Evolutionary conservation across 164 flowering plant species (phyloP), one percentile per base, ranked within the genome.

Genomic region (Malania oleifera): DNA sequence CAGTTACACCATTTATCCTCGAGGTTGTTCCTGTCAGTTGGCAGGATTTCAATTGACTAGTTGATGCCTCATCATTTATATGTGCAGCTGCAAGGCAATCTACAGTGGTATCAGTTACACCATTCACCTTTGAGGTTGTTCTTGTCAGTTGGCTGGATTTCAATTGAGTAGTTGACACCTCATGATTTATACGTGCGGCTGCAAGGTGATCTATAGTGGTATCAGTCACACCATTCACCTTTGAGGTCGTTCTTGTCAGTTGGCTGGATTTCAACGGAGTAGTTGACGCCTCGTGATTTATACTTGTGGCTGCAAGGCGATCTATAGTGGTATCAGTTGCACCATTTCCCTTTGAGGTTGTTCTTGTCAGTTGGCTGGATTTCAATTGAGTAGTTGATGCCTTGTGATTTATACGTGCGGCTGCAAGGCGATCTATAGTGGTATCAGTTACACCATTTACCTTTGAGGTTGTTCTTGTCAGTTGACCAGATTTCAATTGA

Each of bases 271-370:
- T 80, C 35, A 73, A 43, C 52, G 66, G 56, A 55, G 74, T 44
- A 23, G 77, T 15, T 23, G 58, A 43, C n/a, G 57, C 66, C 64
- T 74, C 70, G 12, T 63, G 56, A 59, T 73, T 62, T 41, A 55
- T 45, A 17, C 80, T 71, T 48, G 83, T 79, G 70, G 43, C 17
- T n/a, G n/a, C n/a, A n/a, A n/a, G n/a, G n/a, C n/a, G n/a, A n/a
- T n/a, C n/a, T n/a, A n/a, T n/a, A n/a, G 69, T 57, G 56, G 59
- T 28, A 29, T 62, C 44, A 44, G 23, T 52, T 45, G 40, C 57
- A 41, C 68, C 73, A 67, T 62, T 77, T 46, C 48, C 81, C 70
- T 77, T 87, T 7, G 61, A 10, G 52, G 53, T 49, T 49, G 65
- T 37, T 47, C 74, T 86, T 51, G 65, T 69, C 26, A 72, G 68